phyloP scores from a whole-genome alignment of 2,329 filamentous ascomycete genomes.

The Cytospora paraplurivora region DNA sequence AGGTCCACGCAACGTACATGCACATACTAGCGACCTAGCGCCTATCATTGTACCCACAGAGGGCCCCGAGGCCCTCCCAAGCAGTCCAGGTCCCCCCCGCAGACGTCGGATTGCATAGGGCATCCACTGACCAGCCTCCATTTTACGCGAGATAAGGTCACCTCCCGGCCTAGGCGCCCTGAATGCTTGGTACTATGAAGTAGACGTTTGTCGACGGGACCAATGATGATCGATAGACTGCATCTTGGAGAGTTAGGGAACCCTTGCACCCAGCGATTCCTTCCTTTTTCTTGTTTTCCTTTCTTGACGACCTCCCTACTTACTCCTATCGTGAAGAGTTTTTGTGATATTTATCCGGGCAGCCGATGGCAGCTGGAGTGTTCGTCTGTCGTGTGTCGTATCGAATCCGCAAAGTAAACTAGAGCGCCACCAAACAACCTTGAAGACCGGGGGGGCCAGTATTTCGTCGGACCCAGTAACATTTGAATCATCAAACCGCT shows the following conservation, averaged over 20 bases:
- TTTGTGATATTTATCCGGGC: too few relatives aligned
- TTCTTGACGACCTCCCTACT: too few relatives aligned
- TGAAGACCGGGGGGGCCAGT: background rate
- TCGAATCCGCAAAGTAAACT: too few relatives aligned
- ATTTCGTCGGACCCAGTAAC: background rate
- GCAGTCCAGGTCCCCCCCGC: constrained; percentile 5
- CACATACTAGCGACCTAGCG: background rate
- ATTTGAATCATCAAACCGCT: background rate
- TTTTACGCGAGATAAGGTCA: constrained; percentile 25
- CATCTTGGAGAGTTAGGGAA: too few relatives aligned
- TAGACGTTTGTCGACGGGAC: too few relatives aligned
- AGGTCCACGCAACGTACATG: background rate
- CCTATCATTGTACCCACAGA: background rate
- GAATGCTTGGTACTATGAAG: background rate
- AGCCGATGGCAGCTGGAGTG: too few relatives aligned
- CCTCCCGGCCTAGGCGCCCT: constrained; percentile 11
- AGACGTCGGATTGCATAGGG: background rate
- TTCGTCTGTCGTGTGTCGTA: too few relatives aligned
- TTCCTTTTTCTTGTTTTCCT: too few relatives aligned
- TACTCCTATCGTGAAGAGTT: too few relatives aligned
- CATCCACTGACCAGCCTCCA: constrained; percentile 24
- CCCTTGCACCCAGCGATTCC: too few relatives aligned
- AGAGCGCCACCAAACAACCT: background rate
- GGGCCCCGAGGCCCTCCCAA: background rate
- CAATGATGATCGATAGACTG: too few relatives aligned